Percentiles rank a stretch among this genome's conserved stretches.
These are phyloP conservation scores for Fraxinus pennsylvanica DNA, from an alignment of 257 asterid species.

Conservation along the genomic window DNA sequence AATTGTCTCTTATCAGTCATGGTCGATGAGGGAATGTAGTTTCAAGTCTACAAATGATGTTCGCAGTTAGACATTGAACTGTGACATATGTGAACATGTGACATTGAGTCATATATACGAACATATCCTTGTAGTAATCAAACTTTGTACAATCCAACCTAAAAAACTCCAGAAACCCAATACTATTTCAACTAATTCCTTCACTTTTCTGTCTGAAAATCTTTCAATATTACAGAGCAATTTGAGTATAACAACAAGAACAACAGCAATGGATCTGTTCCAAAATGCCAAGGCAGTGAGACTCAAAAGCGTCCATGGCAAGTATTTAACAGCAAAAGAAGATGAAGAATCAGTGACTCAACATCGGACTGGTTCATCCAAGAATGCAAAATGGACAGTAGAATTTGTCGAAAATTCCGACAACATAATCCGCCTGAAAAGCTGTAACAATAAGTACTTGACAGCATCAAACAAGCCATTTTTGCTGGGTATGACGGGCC, in stretches of 20 bases:
- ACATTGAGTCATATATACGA: background rate
- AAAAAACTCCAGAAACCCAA: background rate
- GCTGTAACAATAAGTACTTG: slow-evolving; percentile 43
- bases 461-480: slow-evolving; percentile 49
- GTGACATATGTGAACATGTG: background rate
- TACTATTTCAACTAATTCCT: background rate
- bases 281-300: slow-evolving; percentile 44
- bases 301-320: slow-evolving; percentile 32
- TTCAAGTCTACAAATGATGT: no score
- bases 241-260: slow-evolving; percentile 21
- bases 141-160: background rate
- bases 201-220: background rate
- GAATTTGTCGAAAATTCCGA: slow-evolving; percentile 49
- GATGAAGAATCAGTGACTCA: slow-evolving; percentile 45
- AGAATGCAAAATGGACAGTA: slow-evolving; percentile 52
- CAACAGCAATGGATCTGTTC: slow-evolving; percentile 50
- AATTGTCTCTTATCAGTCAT: no score
- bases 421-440: slow-evolving; percentile 51
- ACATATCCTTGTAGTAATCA: background rate
- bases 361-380: slow-evolving; percentile 39
- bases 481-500: slow-evolving; percentile 49
- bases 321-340: slow-evolving; percentile 44
- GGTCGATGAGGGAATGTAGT: no score
- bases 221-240: background rate
- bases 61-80: no score